phyloP scores from a whole-genome alignment of 768 basidiomycete genomes.

The Artomyces pyxidatus region DNA sequence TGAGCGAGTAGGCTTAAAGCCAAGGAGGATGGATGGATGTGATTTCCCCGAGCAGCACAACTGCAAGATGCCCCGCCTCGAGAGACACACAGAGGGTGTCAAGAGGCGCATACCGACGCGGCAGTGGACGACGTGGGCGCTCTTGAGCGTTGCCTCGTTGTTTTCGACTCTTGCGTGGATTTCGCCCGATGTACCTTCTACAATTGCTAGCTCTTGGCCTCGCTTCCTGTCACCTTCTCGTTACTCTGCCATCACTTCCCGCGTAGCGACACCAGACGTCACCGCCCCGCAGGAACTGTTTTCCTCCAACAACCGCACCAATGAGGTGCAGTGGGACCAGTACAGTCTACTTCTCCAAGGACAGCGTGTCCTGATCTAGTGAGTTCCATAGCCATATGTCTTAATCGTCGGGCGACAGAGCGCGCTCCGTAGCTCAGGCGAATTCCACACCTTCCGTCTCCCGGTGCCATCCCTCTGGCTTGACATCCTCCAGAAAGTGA shows the following conservation, averaged over 20 bases:
- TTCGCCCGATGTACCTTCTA: too few species aligned
- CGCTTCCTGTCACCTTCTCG: too few species aligned
- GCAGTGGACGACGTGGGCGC: not conserved
- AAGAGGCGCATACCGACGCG: not conserved
- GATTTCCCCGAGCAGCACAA: not conserved
- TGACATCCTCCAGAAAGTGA: constrained; percentile 74
- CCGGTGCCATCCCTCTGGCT: constrained; percentile 77
- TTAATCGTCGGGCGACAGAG: not conserved
- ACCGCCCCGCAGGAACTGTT: not conserved
- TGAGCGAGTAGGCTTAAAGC: too few species aligned
- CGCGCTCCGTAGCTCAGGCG: constrained; percentile 52
- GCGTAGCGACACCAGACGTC: too few species aligned
- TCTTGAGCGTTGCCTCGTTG: not conserved
- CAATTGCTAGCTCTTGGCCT: too few species aligned
- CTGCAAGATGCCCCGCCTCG: not conserved
- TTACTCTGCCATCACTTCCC: too few species aligned
- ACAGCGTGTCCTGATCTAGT: constrained; percentile 8
- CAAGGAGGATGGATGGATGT: too few species aligned
- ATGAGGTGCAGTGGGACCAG: constrained; percentile 15
- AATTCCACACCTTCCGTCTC: constrained; percentile 77
- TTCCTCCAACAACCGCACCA: constrained; percentile 10
- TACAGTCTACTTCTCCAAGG: constrained; percentile 15
- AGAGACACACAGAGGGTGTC: not conserved
- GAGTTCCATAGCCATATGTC: not conserved
- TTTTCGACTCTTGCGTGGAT: not conserved